These are phyloP conservation scores for Lagenidium giganteum DNA, from an alignment of 352 stramenopile species.

Conservation along the genomic window DNA sequence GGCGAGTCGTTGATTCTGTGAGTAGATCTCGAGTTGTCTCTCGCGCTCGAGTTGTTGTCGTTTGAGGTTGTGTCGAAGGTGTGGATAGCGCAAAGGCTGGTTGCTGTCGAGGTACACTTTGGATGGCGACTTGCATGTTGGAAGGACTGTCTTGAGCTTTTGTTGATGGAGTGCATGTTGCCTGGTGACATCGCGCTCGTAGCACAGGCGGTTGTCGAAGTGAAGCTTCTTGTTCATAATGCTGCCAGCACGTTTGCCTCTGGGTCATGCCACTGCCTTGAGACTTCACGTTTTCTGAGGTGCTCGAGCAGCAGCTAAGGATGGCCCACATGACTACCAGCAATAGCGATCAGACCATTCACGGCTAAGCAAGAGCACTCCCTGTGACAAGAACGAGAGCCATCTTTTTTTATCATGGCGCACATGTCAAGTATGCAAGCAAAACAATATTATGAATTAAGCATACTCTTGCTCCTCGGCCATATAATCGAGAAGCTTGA, in stretches of 20 bases:
- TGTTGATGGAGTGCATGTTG: conserved; percentile 59
- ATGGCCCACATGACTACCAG: too few species aligned
- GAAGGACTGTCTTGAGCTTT: conserved; percentile 55
- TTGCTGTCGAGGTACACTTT: conserved; percentile 61
- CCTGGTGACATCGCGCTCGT: conserved; percentile 63
- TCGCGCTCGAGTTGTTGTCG: conserved; percentile 55
- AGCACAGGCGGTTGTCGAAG: conserved; percentile 81
- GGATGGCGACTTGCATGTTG: conserved; percentile 55
- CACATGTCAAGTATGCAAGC: too few species aligned
- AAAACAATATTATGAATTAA: too few species aligned
- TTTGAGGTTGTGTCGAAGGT: conserved; percentile 56
- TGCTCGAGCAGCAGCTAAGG: not conserved
- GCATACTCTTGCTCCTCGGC: too few species aligned
- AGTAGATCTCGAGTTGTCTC: conserved; percentile 50
- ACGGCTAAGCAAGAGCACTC: too few species aligned
- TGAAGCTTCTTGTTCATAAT: conserved; percentile 71
- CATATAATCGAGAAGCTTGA: too few species aligned
- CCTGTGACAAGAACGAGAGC: too few species aligned
- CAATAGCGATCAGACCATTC: not conserved
- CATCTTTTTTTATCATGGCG: too few species aligned
- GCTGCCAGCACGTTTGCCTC: too few species aligned
- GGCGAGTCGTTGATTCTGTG: conserved; percentile 65
- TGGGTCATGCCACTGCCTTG: too few species aligned
- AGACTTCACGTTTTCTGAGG: too few species aligned
- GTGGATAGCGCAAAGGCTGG: conserved; percentile 27